Conservation (phyloP, 306 rosid species). For the Prunus armeniaca region DNA sequence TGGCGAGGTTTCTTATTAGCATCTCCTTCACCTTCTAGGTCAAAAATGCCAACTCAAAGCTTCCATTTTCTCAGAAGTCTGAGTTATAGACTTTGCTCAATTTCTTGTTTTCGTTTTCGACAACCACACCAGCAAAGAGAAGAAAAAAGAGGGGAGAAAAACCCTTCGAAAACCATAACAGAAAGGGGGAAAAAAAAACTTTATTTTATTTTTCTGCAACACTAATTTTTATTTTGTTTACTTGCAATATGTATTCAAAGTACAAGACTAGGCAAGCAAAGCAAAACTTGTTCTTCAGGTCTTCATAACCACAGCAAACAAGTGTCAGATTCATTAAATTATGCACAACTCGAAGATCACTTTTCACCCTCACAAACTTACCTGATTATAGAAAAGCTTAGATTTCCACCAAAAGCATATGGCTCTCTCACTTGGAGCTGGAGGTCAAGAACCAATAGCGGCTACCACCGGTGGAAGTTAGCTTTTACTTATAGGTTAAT, state of each 20-base stretch:
- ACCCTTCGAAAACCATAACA: no score
- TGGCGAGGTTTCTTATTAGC: no score
- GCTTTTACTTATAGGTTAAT: not conserved
- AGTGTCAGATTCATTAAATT: not conserved
- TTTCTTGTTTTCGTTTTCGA: no score
- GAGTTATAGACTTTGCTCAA: no score
- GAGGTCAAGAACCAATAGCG: conserved; percentile 4
- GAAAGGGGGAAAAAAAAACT: no score
- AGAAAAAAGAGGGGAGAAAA: no score
- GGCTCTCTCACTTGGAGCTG: conserved; percentile 3
- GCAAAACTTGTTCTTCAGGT: not conserved
- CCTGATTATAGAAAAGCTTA: not conserved
- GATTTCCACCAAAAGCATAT: conserved; percentile 4
- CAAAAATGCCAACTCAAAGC: no score
- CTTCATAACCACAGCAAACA: not conserved
- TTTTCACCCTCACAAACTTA: not conserved
- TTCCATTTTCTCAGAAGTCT: no score
- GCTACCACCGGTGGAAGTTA: not conserved
- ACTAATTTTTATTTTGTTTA: conserved; percentile 3
- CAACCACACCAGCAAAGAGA: no score
- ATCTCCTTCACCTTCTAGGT: no score
- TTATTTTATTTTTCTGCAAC: not conserved
- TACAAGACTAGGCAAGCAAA: not conserved
- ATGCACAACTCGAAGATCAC: not conserved
- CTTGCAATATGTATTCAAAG: not conserved